These are phyloP conservation scores for Beta corolliflora DNA, from an alignment of 179 eudicot genomes.

Conservation along the genomic window DNA sequence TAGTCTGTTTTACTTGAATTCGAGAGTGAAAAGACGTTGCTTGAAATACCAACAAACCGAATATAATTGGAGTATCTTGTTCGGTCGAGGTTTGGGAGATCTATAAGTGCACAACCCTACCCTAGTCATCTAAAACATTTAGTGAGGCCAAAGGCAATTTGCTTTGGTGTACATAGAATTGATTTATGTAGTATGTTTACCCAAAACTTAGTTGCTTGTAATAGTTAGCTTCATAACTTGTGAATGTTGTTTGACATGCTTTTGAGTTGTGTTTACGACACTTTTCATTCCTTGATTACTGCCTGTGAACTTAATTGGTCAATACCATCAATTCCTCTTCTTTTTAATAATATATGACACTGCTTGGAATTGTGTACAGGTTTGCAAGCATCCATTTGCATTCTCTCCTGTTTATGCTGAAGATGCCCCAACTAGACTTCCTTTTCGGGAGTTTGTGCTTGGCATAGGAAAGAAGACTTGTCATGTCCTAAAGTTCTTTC, in stretches of 20 bases:
- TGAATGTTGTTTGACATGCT: neutral
- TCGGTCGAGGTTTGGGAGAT: neutral
- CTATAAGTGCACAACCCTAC: neutral
- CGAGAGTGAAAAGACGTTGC: neutral
- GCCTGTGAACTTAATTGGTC: neutral
- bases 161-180: neutral
- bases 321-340: neutral
- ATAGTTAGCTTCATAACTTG: neutral
- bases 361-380: constrained; percentile 48
- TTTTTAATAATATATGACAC: neutral
- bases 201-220: neutral
- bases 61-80: too few species aligned
- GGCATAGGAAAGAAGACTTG: constrained; percentile 90
- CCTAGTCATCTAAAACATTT: neutral
- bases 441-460: constrained; percentile 78
- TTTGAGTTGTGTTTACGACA: neutral
- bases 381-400: constrained; percentile 93
- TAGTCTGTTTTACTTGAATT: too few species aligned
- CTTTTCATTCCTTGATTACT: neutral
- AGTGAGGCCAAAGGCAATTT: neutral
- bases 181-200: neutral
- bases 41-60: neutral
- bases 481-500: constrained; percentile 85
- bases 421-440: constrained; percentile 91
- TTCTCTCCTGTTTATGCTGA: constrained; percentile 98